Evolutionary conservation across 176 grass and related monocot species (phyloP).

Genomic region (Oryza nivara): DNA sequence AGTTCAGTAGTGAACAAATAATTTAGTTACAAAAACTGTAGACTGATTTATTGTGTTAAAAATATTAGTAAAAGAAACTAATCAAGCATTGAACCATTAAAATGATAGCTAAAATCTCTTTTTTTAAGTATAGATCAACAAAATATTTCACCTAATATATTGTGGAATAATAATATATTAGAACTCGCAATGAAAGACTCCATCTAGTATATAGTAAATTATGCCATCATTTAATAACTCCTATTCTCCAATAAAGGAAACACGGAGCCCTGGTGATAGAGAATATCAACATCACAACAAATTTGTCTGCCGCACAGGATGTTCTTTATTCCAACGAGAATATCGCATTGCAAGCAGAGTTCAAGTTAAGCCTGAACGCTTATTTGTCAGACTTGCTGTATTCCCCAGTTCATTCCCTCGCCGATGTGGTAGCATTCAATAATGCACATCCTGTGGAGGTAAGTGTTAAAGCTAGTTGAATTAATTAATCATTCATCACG

Average conservation of each 20-base stretch:
- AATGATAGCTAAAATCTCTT: no score
- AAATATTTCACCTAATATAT: no score
- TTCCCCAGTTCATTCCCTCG: constrained; percentile 58
- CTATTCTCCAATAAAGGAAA: constrained; percentile 11
- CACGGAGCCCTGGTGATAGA: constrained; percentile 45
- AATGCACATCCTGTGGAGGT: constrained; percentile 51
- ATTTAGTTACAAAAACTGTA: no score
- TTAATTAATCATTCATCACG: background rate
- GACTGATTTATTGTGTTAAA: no score
- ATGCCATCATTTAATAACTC: background rate
- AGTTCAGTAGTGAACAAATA: no score
- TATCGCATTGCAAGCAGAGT: constrained; percentile 31
- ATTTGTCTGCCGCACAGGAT: constrained; percentile 31
- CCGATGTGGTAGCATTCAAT: constrained; percentile 68
- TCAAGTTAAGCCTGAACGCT: constrained; percentile 52
- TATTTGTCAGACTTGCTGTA: constrained; percentile 51
- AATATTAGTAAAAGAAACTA: no score
- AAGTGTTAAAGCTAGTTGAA: background rate
- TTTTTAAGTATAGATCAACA: no score
- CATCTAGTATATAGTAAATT: no score
- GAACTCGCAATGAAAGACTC: no score
- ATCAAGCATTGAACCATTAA: no score
- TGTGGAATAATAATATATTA: no score
- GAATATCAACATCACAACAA: constrained; percentile 44
- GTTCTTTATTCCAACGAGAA: background rate